Evolutionary conservation across 192 early-diverging fungal genomes (phyloP), one percentile per base, ranked within the genome.

Genomic region (Gamsiella multidivaricata): DNA sequence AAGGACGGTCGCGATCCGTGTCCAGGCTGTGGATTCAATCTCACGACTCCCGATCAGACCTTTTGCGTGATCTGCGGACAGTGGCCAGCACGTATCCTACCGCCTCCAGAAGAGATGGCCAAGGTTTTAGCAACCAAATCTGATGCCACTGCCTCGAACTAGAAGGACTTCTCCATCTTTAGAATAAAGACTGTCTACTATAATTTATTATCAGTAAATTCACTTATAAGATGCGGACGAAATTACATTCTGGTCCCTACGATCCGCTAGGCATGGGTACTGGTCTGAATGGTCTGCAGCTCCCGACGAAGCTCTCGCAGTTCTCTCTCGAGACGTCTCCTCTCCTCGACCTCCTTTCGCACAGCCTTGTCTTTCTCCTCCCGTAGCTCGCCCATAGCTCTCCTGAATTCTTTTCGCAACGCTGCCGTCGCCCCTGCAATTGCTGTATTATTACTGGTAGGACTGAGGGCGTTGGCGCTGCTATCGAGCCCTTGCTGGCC

Each of bases 21-120:
- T 63, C 80, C 72, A 1, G 84, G 81, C 29, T 92, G 91, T 59
- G 87, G 87, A 14, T 92, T 86, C 50, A 73, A 86, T 60, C 64
- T 92, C 37, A 70, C 80, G 10, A 70, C 82, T 11, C 60, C 69
- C 20, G 85, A 86, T 11, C 78, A 85, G 52, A 87, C 70, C 45
- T 91, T 91, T 58, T 92, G 91, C 70, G 80, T 81, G 5, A 84
- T 86, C 8, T 92, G 91, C 55, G 89, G 91, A 5, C 78, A 81
- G 51, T 92, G 88, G 81, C 91, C 89, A 3, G 88, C 87, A 0
- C 73, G 74, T 7, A 28, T 64, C 5, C 59, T 78, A 9, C 74
- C 74, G 5, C 74, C 74, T 1, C 65, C 74, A 47, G 74, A 78
- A 32, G 61, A 68, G 64, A 54, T 67, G 29, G 72, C 59, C 25